Evolutionary conservation across 1,139 yeast genomes (phyloP), one percentile per base, ranked within the genome.

Genomic region (Debaryomyces psychrophilus): DNA sequence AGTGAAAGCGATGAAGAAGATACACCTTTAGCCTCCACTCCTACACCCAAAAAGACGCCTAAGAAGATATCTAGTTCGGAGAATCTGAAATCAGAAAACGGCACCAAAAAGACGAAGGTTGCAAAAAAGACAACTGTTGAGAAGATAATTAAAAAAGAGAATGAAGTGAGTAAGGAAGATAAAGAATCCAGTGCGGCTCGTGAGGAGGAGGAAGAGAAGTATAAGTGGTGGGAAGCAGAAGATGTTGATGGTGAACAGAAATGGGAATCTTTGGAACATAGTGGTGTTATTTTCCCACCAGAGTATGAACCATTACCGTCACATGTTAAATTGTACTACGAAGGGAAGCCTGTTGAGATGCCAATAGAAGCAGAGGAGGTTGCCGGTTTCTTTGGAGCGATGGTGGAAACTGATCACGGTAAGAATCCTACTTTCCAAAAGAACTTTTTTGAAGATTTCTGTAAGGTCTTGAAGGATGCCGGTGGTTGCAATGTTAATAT

Each of bases 231-330:
- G 97, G 95, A 89, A 65, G 84, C 80, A 44, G 81, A 82, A 41
- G 84, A 85, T 44, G 64, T 76, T 37, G 90, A 90, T 59, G 93
- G 86, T 14, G 81, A 85, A 41, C 76, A 85, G 48, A 89, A 90
- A 62, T 93, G 98, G 99, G 85, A 81, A 35, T 78, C 92, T 1
- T 71, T 93, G 45, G 90, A 82, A 51, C 98, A 93, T 63, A 84
- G 81, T 57, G 99, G 98, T 56, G 97, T 93, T 8, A 69, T 92
- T 41, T 92, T 93, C 59, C 98, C 99, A 2, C 97, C 98, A 0
- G 86, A 82, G 8, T 92, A 93, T 65, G 90, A 86, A 60, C 92
- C 95, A 8, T 69, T 93, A 36, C 98, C 98, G 0, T 71, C 81
- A n/a, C 79, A 81, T 56, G 87, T 90, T 40, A 88, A 87, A 60